A percentile compares a stretch with the other conserved stretches of the same genome.
Evolutionary conservation across 371 early-diverging fungal genomes (phyloP).

Genomic region (Mucor plumbeus): DNA sequence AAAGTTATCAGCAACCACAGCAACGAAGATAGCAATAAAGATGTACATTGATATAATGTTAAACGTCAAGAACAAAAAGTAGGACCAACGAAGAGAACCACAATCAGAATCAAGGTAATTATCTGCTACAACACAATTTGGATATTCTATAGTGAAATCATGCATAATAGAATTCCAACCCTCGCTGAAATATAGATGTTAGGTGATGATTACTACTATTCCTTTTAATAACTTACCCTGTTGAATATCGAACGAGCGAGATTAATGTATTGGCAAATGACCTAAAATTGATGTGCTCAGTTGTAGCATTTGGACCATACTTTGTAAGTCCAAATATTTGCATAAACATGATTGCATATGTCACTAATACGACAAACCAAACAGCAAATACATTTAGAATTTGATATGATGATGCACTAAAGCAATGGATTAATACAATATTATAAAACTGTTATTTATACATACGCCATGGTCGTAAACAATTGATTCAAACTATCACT

Average conservation of each 20-base stretch:
- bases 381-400: conserved; percentile 70
- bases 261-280: conserved; percentile 60
- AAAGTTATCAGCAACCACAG: conserved; percentile 75
- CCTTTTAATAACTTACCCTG: conserved; percentile 51
- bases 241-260: conserved; percentile 70
- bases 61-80: conserved; percentile 68
- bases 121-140: conserved; percentile 62
- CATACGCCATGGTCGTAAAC: conserved; percentile 73
- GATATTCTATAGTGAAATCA: conserved; percentile 66
- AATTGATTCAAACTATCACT: conserved; percentile 69
- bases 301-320: conserved; percentile 60
- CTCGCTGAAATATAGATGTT: conserved; percentile 48
- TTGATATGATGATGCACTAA: conserved; percentile 61
- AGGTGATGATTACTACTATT: background rate
- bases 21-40: conserved; percentile 74
- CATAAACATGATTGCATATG: conserved; percentile 75
- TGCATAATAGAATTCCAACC: conserved; percentile 79
- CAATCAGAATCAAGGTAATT: conserved; percentile 70
- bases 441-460: background rate
- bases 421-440: background rate
- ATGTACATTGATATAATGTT: conserved; percentile 81
- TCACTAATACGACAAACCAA: conserved; percentile 70
- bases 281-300: conserved; percentile 69
- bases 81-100: conserved; percentile 67
- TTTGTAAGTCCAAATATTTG: conserved; percentile 75